Evolutionary conservation across 192 early-diverging fungal genomes (phyloP).

Genomic region (Dimargaris verticillata): DNA sequence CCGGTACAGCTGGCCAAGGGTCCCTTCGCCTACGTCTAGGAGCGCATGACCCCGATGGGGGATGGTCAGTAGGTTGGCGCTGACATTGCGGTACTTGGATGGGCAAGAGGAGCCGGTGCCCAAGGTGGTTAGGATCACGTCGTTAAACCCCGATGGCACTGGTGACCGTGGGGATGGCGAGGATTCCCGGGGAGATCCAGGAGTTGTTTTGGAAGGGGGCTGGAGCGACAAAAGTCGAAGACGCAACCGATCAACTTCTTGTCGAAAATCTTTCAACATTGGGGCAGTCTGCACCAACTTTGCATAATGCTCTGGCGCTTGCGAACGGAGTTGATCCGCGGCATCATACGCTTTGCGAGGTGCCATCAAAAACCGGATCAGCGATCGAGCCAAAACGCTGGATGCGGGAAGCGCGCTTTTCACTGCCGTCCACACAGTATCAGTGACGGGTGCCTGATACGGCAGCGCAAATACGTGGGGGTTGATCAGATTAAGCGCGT

Average conservation of each 20-base stretch:
- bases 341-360: not conserved
- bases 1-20: conserved; percentile 64
- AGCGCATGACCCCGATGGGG: conserved; percentile 46
- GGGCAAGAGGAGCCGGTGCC: conserved; percentile 87
- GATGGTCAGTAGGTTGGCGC: conserved; percentile 56
- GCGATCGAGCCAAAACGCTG: not conserved
- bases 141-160: not conserved
- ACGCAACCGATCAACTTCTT: conserved; percentile 14
- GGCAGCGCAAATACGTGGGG: conserved; percentile 53
- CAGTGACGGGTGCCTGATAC: conserved; percentile 13
- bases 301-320: too few species aligned
- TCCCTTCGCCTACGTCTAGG: conserved; percentile 84
- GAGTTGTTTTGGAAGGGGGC: not conserved
- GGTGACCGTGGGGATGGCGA: not conserved
- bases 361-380: not conserved
- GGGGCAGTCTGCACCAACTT: too few species aligned
- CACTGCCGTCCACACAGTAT: not conserved
- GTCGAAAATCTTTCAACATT: conserved; percentile 18
- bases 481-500: conserved; percentile 48
- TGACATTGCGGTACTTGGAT: conserved; percentile 84
- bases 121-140: conserved; percentile 44
- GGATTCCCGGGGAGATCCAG: not conserved
- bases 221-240: not conserved
- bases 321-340: not conserved
- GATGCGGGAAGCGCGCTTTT: not conserved